Evolutionary conservation across 345 rosid genomes (phyloP).

Genomic region (Eucalyptus melliodora): DNA sequence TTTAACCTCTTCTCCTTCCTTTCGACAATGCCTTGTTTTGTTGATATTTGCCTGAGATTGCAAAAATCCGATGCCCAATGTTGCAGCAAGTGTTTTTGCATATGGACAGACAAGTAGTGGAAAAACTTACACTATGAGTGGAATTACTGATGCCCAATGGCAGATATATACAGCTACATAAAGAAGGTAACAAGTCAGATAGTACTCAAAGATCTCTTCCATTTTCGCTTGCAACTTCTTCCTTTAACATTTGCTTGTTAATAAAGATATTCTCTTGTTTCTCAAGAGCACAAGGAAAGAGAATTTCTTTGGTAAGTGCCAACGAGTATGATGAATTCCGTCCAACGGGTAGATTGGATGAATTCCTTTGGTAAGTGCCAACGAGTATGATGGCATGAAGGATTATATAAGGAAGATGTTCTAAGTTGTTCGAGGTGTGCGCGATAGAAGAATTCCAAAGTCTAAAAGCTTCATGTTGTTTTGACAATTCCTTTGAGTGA

Average conservation of each 20-base stretch:
- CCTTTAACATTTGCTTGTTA: background rate
- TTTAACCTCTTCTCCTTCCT: background rate
- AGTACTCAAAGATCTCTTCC: background rate
- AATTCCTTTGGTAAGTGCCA: too few relatives aligned
- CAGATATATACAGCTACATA: slow-evolving; percentile 73
- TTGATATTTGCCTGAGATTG: background rate
- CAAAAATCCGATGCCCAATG: background rate
- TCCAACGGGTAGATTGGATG: too few relatives aligned
- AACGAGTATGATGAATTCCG: too few relatives aligned
- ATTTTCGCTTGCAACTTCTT: background rate
- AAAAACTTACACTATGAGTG: slow-evolving; percentile 88
- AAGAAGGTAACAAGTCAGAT: slow-evolving; percentile 23
- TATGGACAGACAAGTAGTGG: slow-evolving; percentile 99
- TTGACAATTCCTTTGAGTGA: too few relatives aligned
- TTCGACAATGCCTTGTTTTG: background rate
- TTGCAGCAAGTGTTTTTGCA: slow-evolving; percentile 85
- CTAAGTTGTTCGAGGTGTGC: too few relatives aligned
- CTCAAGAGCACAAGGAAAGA: slow-evolving; percentile 71
- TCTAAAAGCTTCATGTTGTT: too few relatives aligned
- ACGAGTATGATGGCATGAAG: too few relatives aligned
- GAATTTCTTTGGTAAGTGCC: too few relatives aligned
- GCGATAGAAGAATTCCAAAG: too few relatives aligned
- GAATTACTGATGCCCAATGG: slow-evolving; percentile 63
- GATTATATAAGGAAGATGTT: too few relatives aligned
- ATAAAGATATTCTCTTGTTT: background rate